A percentile compares a stretch with the other conserved stretches of the same genome.
Evolutionary conservation across 495 filamentous ascomycete genomes (phyloP).

Genomic region (Xanthoparmelia taractica): DNA sequence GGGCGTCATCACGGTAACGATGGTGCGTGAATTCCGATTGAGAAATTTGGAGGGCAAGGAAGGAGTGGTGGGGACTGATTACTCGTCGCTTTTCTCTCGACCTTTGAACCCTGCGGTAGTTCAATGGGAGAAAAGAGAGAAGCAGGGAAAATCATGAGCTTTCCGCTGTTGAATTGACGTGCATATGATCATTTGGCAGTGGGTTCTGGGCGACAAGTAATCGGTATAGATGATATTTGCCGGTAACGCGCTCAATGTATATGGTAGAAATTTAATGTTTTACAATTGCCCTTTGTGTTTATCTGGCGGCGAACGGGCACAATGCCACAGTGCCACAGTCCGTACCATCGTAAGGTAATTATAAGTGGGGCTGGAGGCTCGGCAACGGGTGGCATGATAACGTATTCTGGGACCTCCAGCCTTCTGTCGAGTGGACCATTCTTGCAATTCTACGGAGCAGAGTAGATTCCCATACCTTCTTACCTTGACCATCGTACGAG

Average conservation of each 20-base stretch:
- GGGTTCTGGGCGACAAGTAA: background rate
- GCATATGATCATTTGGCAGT: slow-evolving; percentile 7
- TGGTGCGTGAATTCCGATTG: slow-evolving; percentile 70
- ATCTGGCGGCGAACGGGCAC: no score
- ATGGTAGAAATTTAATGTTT: no score
- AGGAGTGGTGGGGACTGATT: slow-evolving; percentile 75
- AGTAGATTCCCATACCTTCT: no score
- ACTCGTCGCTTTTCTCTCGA: slow-evolving; percentile 49
- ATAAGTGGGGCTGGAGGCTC: no score
- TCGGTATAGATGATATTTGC: background rate
- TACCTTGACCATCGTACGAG: no score
- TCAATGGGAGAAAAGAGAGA: slow-evolving; percentile 54
- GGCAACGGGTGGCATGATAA: no score
- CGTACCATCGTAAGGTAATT: no score
- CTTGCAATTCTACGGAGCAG: no score
- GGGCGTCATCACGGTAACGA: slow-evolving; percentile 69
- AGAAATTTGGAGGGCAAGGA: slow-evolving; percentile 59
- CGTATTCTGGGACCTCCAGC: no score
- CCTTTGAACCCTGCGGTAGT: slow-evolving; percentile 58
- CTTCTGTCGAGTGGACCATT: no score
- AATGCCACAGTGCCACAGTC: no score
- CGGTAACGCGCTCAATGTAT: background rate
- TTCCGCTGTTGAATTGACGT: background rate
- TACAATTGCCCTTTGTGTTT: no score
- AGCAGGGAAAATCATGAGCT: slow-evolving; percentile 14